These are phyloP conservation scores for Naganishia antarctica DNA, from an alignment of 768 basidiomycete species.

Conservation along the genomic window DNA sequence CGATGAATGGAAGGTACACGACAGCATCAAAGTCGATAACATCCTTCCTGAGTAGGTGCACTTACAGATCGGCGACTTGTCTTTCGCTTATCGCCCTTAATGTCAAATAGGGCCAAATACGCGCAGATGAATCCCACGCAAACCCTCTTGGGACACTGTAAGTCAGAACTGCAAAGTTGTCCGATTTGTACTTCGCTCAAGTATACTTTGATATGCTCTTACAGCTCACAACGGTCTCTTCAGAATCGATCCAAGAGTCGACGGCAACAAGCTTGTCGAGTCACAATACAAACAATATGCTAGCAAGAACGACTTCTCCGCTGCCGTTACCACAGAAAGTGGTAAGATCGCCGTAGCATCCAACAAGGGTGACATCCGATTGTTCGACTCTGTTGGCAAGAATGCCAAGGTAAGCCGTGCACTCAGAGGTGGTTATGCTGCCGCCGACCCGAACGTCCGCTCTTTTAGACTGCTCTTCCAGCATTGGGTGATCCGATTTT, in stretches of 20 bases:
- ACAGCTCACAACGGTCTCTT: conserved; percentile 90
- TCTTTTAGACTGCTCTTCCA: conserved; percentile 70
- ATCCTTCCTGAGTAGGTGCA: conserved; percentile 67
- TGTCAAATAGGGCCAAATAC: conserved; percentile 63
- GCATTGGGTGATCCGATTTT: conserved; percentile 91
- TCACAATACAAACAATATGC: conserved; percentile 93
- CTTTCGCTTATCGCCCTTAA: neutral
- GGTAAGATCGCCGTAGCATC: conserved; percentile 90
- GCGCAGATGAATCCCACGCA: conserved; percentile 88
- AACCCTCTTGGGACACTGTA: conserved; percentile 72
- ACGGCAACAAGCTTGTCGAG: conserved; percentile 88
- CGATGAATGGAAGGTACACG: conserved; percentile 98
- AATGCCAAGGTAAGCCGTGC: conserved; percentile 66
- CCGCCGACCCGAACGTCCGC: neutral
- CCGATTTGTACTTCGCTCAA: neutral
- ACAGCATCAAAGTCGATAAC: conserved; percentile 75
- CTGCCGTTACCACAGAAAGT: conserved; percentile 75
- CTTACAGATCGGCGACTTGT: too few relatives aligned
- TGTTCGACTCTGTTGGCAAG: conserved; percentile 95
- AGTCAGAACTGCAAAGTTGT: conserved; percentile 19
- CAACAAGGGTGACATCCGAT: conserved; percentile 90
- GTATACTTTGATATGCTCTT: neutral
- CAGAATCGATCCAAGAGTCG: conserved; percentile 92
- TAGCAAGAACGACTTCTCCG: conserved; percentile 91
- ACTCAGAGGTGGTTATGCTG: neutral